These are phyloP conservation scores for Aspergillus tanneri DNA, from an alignment of 2,329 filamentous ascomycete genomes.

Conservation along the genomic window DNA sequence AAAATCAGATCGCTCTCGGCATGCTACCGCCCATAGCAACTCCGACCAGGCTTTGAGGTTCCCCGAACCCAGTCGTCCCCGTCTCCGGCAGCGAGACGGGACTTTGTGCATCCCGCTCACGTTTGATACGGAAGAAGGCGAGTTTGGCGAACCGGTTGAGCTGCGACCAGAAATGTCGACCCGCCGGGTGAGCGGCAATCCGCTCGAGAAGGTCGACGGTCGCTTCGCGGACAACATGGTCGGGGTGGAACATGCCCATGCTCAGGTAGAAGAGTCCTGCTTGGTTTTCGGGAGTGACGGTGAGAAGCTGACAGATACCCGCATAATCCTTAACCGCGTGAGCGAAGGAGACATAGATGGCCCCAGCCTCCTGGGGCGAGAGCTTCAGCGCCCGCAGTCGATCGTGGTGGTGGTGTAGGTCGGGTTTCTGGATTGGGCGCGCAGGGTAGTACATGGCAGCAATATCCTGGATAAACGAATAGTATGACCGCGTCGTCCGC, in stretches of 20 bases:
- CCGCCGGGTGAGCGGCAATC: constrained; percentile 82
- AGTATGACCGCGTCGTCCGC: constrained; percentile 93
- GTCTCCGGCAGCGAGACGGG: constrained; percentile 24
- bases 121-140: constrained; percentile 75
- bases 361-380: constrained; percentile 69
- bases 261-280: constrained; percentile 88
- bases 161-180: constrained; percentile 86
- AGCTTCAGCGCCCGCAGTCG: constrained; percentile 80
- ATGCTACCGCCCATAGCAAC: constrained; percentile 35
- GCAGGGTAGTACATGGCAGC: constrained; percentile 41
- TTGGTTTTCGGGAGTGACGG: constrained; percentile 79
- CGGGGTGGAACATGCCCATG: constrained; percentile 87
- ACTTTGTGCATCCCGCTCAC: constrained; percentile 52
- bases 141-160: constrained; percentile 86
- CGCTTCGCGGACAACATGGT: constrained; percentile 71
- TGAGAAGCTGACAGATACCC: constrained; percentile 79
- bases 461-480: constrained; percentile 82
- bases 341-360: constrained; percentile 80
- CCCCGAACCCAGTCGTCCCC: constrained; percentile 25
- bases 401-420: constrained; percentile 90
- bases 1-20: constrained; percentile 24
- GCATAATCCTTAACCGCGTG: constrained; percentile 76
- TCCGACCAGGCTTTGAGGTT: constrained; percentile 38
- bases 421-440: constrained; percentile 48
- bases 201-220: constrained; percentile 79